These are phyloP conservation scores for Neocucurbitaria cava DNA, from an alignment of 2,329 filamentous ascomycete species.

Conservation along the genomic window DNA sequence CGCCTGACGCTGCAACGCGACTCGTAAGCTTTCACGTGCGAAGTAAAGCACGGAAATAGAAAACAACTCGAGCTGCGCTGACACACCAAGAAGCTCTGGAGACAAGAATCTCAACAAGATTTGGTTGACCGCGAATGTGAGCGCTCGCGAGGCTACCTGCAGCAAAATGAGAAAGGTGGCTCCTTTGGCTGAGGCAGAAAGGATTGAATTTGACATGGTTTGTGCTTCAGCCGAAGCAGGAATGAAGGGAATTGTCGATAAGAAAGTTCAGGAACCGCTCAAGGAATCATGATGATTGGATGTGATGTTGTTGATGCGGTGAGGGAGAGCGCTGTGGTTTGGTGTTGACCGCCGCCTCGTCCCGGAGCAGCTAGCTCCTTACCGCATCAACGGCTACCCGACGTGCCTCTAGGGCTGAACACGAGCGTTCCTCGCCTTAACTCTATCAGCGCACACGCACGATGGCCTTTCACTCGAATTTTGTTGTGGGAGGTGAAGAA, in stretches of 20 bases:
- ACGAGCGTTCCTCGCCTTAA: slow-evolving; percentile 17
- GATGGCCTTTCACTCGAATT: slow-evolving; percentile 27
- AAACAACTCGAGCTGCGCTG: slow-evolving; percentile 90
- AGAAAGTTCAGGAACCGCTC: slow-evolving; percentile 12
- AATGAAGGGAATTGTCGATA: slow-evolving; percentile 11
- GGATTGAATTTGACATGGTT: slow-evolving; percentile 43
- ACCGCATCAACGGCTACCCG: slow-evolving; percentile 2
- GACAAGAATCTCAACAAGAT: slow-evolving; percentile 86
- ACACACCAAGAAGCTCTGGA: slow-evolving; percentile 81
- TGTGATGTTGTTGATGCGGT: slow-evolving; percentile 20
- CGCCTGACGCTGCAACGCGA: slow-evolving; percentile 84
- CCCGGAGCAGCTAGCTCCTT: slow-evolving; percentile 29
- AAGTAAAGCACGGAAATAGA: slow-evolving; percentile 95
- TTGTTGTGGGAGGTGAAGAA: slow-evolving; percentile 10
- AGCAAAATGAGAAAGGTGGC: slow-evolving; percentile 87
- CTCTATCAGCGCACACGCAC: slow-evolving; percentile 20
- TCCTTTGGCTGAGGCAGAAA: slow-evolving; percentile 66
- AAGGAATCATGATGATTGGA: slow-evolving; percentile 33
- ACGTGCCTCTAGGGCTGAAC: slow-evolving; percentile 6
- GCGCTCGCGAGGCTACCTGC: slow-evolving; percentile 82
- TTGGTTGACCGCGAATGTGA: slow-evolving; percentile 94
- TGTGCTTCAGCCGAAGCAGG: slow-evolving; percentile 3
- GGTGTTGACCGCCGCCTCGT: slow-evolving; percentile 24
- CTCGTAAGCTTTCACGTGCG: slow-evolving; percentile 85
- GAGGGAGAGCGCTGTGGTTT: slow-evolving; percentile 26